Base-by-base conservation (phyloP, 202 grass and related monocot genomes). In the Carex sylvatica region DNA sequence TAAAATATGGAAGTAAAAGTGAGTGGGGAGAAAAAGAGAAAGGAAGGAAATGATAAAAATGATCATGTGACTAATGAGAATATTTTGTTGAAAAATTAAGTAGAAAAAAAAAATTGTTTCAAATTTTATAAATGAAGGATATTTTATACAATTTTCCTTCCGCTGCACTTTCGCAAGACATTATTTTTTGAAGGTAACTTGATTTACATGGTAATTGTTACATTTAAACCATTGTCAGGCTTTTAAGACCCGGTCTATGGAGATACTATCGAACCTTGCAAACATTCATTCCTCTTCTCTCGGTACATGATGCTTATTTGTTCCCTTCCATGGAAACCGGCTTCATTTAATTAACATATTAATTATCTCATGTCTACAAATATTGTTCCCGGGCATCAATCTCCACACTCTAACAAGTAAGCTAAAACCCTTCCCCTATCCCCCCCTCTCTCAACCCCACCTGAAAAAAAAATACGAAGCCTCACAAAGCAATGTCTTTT, bases 221-320 rank as follows among this genome's bases (percentile, higher is more conserved):
- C 36, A 44, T 70, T 20, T 42, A 70, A 35, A 36, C 30, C 14
- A 30, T 4, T 44, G 18, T 33, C 16, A 19, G 66, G 16, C 18
- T 44, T 70, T 23, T 5, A 23, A 71, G 9, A 46, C n/a, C 68
- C 20, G 42, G 42, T 51, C 15, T 51, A 72, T 15, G 24, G 13
- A 55, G 28, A 53, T 18, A 67, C 66, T 52, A 30, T 30, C 8
- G 38, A 51, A 26, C 0, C 31, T 67, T 28, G 44, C 79, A 82
- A 69, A 82, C 80, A 82, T 82, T 82, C 38, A 69, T 56, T 66
- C 80, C 62, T 82, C 63, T 66, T 82, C 80, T 82, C 80, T 82
- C 80, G 79, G 80, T 82, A 82, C 80, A 54, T 82, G 60, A 69
- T 82, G 80, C 80, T 82, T 69, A 69, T 82, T 69, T 82, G 79